These are phyloP conservation scores for Amorphotheca resinae DNA, from an alignment of 495 filamentous ascomycete genomes.

Conservation along the genomic window DNA sequence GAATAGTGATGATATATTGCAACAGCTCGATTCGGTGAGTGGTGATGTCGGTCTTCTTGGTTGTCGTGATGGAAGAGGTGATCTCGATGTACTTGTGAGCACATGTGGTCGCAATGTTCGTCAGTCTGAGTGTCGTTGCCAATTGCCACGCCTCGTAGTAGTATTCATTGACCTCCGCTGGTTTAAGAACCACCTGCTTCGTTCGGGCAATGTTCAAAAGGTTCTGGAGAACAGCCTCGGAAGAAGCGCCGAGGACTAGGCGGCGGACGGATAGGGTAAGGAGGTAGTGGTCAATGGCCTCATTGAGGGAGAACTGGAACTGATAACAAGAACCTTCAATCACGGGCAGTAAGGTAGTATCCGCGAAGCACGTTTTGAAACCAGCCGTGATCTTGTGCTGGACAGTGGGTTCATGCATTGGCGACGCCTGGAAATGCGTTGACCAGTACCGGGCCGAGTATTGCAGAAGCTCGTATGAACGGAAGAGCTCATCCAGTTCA, in stretches of 20 bases:
- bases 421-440: conserved; percentile 3
- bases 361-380: conserved; percentile 1
- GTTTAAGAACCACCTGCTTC: background rate
- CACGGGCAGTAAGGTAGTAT: background rate
- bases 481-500: conserved; percentile 1
- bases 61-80: background rate
- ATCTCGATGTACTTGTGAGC: conserved; percentile 2
- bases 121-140: background rate
- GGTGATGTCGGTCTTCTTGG: background rate
- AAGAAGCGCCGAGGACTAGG: conserved; percentile 1
- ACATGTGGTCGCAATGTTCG: background rate
- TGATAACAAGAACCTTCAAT: conserved; percentile 3
- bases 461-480: conserved; percentile 1
- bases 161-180: conserved; percentile 1
- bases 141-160: conserved; percentile 3
- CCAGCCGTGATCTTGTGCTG: conserved; percentile 3
- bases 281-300: background rate
- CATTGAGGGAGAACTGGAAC: background rate
- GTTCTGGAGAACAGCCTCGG: conserved; percentile 3
- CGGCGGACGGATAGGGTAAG: conserved; percentile 1
- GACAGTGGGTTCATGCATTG: conserved; percentile 4
- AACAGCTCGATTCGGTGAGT: background rate
- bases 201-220: background rate
- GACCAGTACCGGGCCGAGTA: conserved; percentile 2
- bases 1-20: background rate